These are phyloP conservation scores for Kodamaea neixiangensis DNA, from an alignment of 805 yeast species.

Conservation along the genomic window DNA sequence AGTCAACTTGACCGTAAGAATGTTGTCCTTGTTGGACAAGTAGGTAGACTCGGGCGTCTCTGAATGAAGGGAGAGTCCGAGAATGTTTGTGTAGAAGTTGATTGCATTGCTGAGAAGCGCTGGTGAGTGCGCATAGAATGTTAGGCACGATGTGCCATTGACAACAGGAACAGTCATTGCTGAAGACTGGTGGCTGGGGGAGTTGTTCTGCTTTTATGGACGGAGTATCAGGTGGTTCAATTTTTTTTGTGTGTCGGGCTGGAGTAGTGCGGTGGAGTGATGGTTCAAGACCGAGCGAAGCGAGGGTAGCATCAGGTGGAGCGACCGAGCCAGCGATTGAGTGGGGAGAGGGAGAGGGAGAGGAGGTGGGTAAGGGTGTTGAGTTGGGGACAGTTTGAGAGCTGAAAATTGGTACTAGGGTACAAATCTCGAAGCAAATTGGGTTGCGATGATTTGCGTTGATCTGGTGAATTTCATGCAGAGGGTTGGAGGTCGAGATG, in stretches of 20 bases:
- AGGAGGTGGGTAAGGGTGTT: not conserved
- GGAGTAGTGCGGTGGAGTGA: slow-evolving; percentile 2
- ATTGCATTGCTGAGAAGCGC: slow-evolving; percentile 47
- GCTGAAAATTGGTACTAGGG: too few relatives aligned
- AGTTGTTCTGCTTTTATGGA: slow-evolving; percentile 3
- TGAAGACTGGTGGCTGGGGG: not conserved
- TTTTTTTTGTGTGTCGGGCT: slow-evolving; percentile 6
- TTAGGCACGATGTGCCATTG: slow-evolving; percentile 57
- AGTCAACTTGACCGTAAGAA: slow-evolving; percentile 23
- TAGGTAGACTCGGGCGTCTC: slow-evolving; percentile 19
- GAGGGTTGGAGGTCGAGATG: too few relatives aligned
- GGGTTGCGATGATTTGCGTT: too few relatives aligned
- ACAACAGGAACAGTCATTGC: slow-evolving; percentile 40
- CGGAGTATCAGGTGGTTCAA: slow-evolving; percentile 7
- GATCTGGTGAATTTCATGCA: too few relatives aligned
- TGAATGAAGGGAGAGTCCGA: slow-evolving; percentile 27
- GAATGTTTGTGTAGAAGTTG: slow-evolving; percentile 54
- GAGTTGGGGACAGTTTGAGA: too few relatives aligned
- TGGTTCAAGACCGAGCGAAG: not conserved
- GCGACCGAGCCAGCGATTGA: too few relatives aligned
- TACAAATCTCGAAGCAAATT: too few relatives aligned
- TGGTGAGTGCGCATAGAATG: slow-evolving; percentile 53
- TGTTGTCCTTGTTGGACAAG: slow-evolving; percentile 25
- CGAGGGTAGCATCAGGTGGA: too few relatives aligned
- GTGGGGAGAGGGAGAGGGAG: not conserved